Evolutionary conservation across 1,284 basidiomycete genomes (phyloP).

Genomic region (Apiotrichum gracile): DNA sequence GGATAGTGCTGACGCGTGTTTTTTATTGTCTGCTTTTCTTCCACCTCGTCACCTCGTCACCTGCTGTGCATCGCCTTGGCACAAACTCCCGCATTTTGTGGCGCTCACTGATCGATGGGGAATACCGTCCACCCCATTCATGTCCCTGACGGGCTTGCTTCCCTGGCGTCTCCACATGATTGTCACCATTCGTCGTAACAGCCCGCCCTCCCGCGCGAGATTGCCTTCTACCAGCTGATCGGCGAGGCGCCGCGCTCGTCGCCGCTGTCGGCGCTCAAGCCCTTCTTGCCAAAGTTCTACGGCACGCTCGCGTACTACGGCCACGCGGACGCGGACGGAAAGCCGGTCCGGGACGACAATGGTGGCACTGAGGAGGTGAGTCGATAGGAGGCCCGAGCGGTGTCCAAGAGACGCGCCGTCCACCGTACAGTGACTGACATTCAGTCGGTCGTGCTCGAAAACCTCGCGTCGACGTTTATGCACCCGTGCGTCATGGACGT

Average conservation of each 20-base stretch:
- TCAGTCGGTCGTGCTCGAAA: slow-evolving; percentile 79
- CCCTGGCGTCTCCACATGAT: not conserved
- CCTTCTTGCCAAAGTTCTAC: slow-evolving; percentile 65
- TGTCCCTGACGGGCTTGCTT: not conserved
- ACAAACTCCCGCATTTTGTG: no score
- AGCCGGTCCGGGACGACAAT: slow-evolving; percentile 7
- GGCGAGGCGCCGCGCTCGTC: slow-evolving; percentile 37
- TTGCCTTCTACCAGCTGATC: slow-evolving; percentile 70
- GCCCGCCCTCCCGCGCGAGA: slow-evolving; percentile 64
- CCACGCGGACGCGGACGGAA: slow-evolving; percentile 46
- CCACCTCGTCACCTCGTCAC: no score
- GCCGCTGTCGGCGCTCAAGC: slow-evolving; percentile 36
- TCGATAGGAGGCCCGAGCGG: no score
- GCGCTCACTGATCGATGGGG: no score
- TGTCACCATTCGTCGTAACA: slow-evolving; percentile 3
- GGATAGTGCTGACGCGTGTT: not conserved
- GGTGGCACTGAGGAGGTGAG: not conserved
- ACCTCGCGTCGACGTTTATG: slow-evolving; percentile 64
- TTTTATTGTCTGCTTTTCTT: not conserved
- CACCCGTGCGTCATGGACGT: slow-evolving; percentile 84
- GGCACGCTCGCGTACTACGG: slow-evolving; percentile 70
- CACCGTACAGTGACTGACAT: not conserved
- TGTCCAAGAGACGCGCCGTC: no score
- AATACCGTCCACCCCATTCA: not conserved
- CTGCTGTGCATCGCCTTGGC: no score